Base-by-base conservation (phyloP, 2,329 filamentous ascomycete species). In the Aureobasidium zeae region DNA sequence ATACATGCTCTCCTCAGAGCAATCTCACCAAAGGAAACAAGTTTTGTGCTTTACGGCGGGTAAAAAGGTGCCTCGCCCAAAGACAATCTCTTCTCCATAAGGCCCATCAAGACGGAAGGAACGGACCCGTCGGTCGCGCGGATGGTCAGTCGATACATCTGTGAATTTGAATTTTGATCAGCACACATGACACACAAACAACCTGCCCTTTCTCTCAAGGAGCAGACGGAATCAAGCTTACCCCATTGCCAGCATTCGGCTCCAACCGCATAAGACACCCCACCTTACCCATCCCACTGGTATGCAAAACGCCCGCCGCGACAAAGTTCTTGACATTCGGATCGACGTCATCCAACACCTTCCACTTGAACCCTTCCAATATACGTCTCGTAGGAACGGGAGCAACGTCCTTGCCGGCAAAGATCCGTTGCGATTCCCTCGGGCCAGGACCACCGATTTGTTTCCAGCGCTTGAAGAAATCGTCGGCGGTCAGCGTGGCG, bases 401-500 rank as follows among this genome's bases (percentile, higher is more conserved):
- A 48, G 73, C 83, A 49, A 93, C 76, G 50, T 81, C 79, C 10
- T 72, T 70, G 12, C 70, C 72, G 44, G 74, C 72, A 62, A 98
- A 93, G 22, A 96, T 86, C 35, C 76, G 76, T 61, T 98, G 91
- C 0, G 85, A 81, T 63, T 98, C 93, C 21, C 93, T 77, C 1
- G 88, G 81, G 8, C 39, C 39, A 2, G 78, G 77, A 4, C 84
- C 86, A 10, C 91, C 91, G 55, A 98, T 96, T 66, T 98, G 91
- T 71, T 94, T 93, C 91, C 91, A 98, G 39, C 93, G 75, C 71
- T 93, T 95, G 76, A 98, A 98, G 66, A 96, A 98, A 59, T 98
- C 91, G 41, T 98, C 91, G 0, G 82, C 79, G 5, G 77, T 77
- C 28, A 98, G 70, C 45, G 91, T 82, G 0, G 91, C 88, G 0